Base-by-base conservation (phyloP, 2,329 filamentous ascomycete genomes). In the Leptodontidium sp. region DNA sequence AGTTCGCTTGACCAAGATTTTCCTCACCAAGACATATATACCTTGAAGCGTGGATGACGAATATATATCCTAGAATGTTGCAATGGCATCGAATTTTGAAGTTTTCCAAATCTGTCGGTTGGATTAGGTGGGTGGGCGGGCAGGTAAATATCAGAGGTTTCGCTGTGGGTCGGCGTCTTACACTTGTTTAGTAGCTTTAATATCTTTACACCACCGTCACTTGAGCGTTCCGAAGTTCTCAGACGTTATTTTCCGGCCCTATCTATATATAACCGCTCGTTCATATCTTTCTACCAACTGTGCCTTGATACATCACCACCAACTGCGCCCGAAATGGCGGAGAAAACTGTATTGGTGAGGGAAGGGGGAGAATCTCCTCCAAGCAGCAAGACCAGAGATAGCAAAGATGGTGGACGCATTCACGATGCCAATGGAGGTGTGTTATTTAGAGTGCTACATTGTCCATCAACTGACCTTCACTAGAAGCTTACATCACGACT, bases 401-500 rank as follows among this genome's bases (percentile, higher is more conserved):
- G 32, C 29, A 58, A 58, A 43, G 17, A 24, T 24, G 55, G 35
- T 1, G 55, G 21, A 24, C n/a, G 17, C 21, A 14, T 24, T 7
- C 29, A 7, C 9, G n/a, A 24, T 24, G 55, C 4, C 38, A 21
- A 58, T 43, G 35, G 55, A 14, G 32, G 55, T 43, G 11, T n/a
- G 55, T 24, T 5, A 21, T 21, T 1, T 9, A 21, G 9, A n/a
- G 35, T 6, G 2, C 3, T 14, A 2, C 55, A 21, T 38, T 9
- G 4, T 5, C 14, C 35, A 58, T 14, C 17, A 38, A 58, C n/a
- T 58, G n/a, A 58, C 26, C 2, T 6, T 24, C 4, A 12, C 35
- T 15, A 61, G 43, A 40, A 50, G 29, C 17, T 8, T 64, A 68
- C n/a, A 38, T 40, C 26, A 75, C 72, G 24, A 74, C 59, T 53